A percentile compares a stretch with the other conserved stretches of the same genome.
Evolutionary conservation across 495 filamentous ascomycete genomes (phyloP).

Genomic region (Astrocystis sublimbata): DNA sequence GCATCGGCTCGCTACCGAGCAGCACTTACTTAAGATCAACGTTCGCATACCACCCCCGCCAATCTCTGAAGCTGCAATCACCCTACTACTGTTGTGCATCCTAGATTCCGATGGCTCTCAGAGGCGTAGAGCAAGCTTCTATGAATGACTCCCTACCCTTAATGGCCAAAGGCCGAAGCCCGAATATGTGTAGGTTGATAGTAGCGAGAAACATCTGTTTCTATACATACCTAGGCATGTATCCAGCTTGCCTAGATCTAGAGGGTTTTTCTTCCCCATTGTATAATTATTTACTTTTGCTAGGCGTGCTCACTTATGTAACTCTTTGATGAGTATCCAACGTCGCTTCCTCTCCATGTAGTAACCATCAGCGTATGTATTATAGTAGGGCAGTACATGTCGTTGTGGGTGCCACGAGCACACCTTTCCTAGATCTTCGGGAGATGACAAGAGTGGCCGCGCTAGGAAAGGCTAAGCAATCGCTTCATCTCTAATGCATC

Average conservation of each 20-base stretch:
- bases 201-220: neutral
- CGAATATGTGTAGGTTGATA: constrained; percentile 12
- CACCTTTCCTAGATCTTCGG: constrained; percentile 34
- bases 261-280: no score
- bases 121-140: neutral
- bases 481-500: neutral
- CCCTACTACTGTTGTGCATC: neutral
- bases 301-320: no score
- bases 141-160: neutral
- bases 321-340: no score
- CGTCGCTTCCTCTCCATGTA: no score
- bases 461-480: neutral
- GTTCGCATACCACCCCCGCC: neutral
- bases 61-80: neutral
- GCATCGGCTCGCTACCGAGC: neutral
- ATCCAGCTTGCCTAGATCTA: neutral
- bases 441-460: constrained; percentile 38
- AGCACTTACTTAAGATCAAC: constrained; percentile 2
- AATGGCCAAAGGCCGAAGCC: neutral
- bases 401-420: constrained; percentile 33
- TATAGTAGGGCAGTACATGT: no score
- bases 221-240: neutral
- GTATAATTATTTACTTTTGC: no score
- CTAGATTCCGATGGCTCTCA: neutral
- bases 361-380: constrained; percentile 25